Evolutionary conservation across 148 eudicot genomes (phyloP).

Genomic region (Chenopodium album): DNA sequence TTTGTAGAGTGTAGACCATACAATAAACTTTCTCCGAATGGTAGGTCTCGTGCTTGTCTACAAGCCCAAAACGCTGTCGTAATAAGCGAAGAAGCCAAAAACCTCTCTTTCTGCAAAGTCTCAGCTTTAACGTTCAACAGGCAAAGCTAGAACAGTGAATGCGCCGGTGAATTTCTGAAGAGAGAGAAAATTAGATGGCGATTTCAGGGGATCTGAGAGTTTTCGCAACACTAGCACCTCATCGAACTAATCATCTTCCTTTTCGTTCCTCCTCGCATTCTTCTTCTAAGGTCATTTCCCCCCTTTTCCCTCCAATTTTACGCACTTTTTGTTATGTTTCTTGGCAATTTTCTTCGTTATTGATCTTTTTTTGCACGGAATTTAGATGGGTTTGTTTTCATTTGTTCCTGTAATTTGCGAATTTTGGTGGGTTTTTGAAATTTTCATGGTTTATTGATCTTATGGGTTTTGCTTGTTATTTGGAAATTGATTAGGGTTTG

Average conservation of each 20-base stretch:
- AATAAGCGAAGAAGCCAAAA: not conserved
- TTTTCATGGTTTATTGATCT: slow-evolving; percentile 3
- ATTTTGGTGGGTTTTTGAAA: not conserved
- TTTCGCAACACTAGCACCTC: slow-evolving; percentile 55
- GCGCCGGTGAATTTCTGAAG: not conserved
- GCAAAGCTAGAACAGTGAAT: not conserved
- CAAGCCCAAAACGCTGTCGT: slow-evolving; percentile 16
- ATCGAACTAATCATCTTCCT: slow-evolving; percentile 38
- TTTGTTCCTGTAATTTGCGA: not conserved
- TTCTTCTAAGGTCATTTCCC: slow-evolving; percentile 54
- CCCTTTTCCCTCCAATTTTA: slow-evolving; percentile 5
- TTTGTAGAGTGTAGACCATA: not conserved
- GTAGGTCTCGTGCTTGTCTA: not conserved
- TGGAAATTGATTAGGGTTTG: slow-evolving; percentile 1
- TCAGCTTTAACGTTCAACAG: not conserved
- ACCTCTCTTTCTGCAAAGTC: not conserved
- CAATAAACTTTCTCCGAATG: not conserved
- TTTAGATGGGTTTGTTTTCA: slow-evolving; percentile 5
- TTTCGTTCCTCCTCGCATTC: slow-evolving; percentile 35
- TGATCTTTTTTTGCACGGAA: not conserved
- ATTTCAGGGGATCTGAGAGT: slow-evolving; percentile 73
- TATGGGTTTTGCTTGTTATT: not conserved
- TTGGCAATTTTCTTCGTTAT: not conserved
- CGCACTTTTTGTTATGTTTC: not conserved
- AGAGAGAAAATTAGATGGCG: slow-evolving; percentile 45